Base-by-base conservation (phyloP, 2,329 filamentous ascomycete species). In the Apiospora hydei region DNA sequence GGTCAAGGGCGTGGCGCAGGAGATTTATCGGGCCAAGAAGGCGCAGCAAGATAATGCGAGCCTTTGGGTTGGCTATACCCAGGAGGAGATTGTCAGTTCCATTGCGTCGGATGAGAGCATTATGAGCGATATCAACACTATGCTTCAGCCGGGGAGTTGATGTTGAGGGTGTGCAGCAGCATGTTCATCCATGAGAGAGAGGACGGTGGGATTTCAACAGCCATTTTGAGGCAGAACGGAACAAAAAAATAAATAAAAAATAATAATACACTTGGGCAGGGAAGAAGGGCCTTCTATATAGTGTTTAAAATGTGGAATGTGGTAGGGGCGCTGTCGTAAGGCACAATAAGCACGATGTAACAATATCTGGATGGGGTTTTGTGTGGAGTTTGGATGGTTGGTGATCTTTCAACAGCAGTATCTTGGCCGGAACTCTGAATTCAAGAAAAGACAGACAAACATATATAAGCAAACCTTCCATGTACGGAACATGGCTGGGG, bases 1-100 rank as follows among this genome's bases (percentile, higher is more conserved):
- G 81, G 92, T 97, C 21, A 91, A 91, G 76, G 90, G 89, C 11
- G 93, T 96, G 24, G 93, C 94, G n/a, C 90, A 93, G 77, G 92
- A 95, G 76, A 91, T 96, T 69, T 92, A 89, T 80, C 85, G 84
- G 21, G 82, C 84, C 64, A 90, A 89, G 84, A 90, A 88, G 83
- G 85, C 85, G 66, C 86, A 86, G 76, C 85, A 88, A 79, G 82
- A 82, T 76, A 85, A 84, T 73, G 86, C 87, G 13, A 82, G 85
- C 51, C 88, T 87, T 82, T 90, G 87, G 88, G 82, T 86, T 21
- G 87, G 85, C 10, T 86, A 86, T 70, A 87, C 85, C 0, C 86
- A 87, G 75, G 86, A 88, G 77, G 85, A 89, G 76, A 86, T 89
- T 76, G 85, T 89, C 71, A 85, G 81, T 72, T 88, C 84, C 71